Evolutionary conservation across 2,329 filamentous ascomycete species (phyloP).

Genomic region (Cordyceps javanica): DNA sequence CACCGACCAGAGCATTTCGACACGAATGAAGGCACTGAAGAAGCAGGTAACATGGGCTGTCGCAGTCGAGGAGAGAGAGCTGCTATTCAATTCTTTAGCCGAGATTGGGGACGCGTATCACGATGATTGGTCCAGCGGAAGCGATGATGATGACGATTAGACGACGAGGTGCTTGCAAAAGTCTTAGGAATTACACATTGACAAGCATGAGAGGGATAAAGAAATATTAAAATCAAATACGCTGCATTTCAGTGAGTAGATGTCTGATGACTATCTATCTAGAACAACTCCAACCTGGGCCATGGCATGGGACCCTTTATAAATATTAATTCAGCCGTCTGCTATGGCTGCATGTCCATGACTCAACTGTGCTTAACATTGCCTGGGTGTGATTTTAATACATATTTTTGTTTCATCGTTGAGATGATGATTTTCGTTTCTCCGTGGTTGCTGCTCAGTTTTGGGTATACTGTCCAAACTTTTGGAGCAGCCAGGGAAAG

Average conservation of each 20-base stretch:
- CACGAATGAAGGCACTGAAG: conserved; percentile 60
- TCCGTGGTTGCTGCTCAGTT: neutral
- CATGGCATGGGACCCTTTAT: neutral
- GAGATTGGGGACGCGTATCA: conserved; percentile 84
- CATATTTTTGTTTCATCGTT: conserved; percentile 8
- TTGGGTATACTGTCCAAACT: conserved; percentile 3
- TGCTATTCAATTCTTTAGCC: conserved; percentile 71
- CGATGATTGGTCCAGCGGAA: conserved; percentile 78
- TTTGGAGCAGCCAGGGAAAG: neutral
- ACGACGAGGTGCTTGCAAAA: neutral
- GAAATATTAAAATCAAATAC: neutral
- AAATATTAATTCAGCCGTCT: neutral
- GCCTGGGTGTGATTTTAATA: conserved; percentile 2
- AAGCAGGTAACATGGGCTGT: conserved; percentile 57
- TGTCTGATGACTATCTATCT: conserved; percentile 10
- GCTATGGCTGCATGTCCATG: neutral
- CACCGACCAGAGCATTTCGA: conserved; percentile 67
- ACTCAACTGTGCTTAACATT: neutral
- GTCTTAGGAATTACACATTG: too few relatives aligned
- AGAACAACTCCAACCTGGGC: conserved; percentile 5
- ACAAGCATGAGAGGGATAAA: neutral
- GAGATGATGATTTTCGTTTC: neutral
- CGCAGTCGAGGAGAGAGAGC: conserved; percentile 73
- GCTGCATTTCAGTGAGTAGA: conserved; percentile 7
- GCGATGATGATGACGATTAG: conserved; percentile 54